Evolutionary conservation across 1,284 basidiomycete genomes (phyloP).

Genomic region (Ceratobasidium sp.): DNA sequence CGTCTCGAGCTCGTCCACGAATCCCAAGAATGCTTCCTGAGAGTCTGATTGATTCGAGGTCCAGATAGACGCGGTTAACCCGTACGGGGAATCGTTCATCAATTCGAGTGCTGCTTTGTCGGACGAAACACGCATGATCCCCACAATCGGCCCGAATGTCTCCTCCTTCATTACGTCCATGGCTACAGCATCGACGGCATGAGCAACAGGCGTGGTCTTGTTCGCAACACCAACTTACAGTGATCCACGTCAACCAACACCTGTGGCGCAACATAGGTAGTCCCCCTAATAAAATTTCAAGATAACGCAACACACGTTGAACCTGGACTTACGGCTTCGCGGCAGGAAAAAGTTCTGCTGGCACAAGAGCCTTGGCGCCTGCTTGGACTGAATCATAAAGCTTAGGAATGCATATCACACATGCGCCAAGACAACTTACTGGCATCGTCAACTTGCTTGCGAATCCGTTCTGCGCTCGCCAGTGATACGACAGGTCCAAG

Average conservation of each 20-base stretch:
- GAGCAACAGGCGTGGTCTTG: constrained; percentile 25
- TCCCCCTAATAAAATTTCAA: constrained; percentile 65
- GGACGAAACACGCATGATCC: constrained; percentile 85
- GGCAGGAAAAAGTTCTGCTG: constrained; percentile 75
- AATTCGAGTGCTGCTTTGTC: constrained; percentile 88
- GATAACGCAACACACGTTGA: not conserved
- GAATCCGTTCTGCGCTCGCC: constrained; percentile 84
- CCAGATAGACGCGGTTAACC: constrained; percentile 94
- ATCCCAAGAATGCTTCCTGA: constrained; percentile 74
- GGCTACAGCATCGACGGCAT: constrained; percentile 59
- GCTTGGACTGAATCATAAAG: constrained; percentile 67
- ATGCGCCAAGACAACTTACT: constrained; percentile 61
- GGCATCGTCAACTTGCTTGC: constrained; percentile 88
- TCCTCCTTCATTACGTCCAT: constrained; percentile 97
- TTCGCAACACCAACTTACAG: constrained; percentile 63
- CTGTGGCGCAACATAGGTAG: constrained; percentile 89
- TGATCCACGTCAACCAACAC: constrained; percentile 91
- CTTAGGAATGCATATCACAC: not conserved
- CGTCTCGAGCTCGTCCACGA: constrained; percentile 82
- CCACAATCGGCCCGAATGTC: constrained; percentile 91
- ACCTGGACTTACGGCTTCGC: constrained; percentile 68
- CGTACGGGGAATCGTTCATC: constrained; percentile 98
- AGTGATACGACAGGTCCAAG: constrained; percentile 93
- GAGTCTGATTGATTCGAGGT: constrained; percentile 74
- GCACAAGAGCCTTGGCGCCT: constrained; percentile 84